Percentiles rank a stretch among this genome's conserved stretches.
These are phyloP conservation scores for Glebionis coronaria DNA, from an alignment of 129 eudicot genomes.

Conservation along the genomic window DNA sequence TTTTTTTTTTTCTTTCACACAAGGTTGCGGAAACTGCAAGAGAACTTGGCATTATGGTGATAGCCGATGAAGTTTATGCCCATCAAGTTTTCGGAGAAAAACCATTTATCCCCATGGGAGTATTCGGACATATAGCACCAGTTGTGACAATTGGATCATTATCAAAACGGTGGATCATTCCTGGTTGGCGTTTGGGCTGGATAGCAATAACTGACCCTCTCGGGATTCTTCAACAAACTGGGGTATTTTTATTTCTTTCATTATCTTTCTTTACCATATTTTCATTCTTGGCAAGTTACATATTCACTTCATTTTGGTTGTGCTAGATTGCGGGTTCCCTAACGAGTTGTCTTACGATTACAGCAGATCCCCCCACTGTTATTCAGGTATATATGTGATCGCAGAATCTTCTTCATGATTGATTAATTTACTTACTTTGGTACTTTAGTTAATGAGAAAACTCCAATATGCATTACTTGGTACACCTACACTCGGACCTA, in stretches of 20 bases:
- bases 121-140: constrained; percentile 33
- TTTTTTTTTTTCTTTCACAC: neutral
- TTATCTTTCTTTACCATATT: neutral
- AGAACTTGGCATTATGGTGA: constrained; percentile 39
- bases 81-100: constrained; percentile 35
- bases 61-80: constrained; percentile 44
- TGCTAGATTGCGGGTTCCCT: constrained; percentile 25
- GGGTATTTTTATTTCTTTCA: constrained; percentile 12
- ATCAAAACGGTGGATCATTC: constrained; percentile 44
- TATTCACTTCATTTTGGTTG: neutral
- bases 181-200: constrained; percentile 49
- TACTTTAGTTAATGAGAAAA: no score
- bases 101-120: constrained; percentile 41
- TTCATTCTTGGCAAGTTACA: neutral
- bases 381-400: constrained; percentile 27
- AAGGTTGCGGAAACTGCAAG: constrained; percentile 45
- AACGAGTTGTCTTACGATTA: constrained; percentile 30
- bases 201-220: constrained; percentile 29
- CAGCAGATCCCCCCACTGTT: constrained; percentile 41
- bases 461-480: no score
- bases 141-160: constrained; percentile 38
- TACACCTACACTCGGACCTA: no score
- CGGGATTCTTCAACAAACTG: constrained; percentile 29
- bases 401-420: no score
- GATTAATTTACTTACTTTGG: no score